phyloP scores from a whole-genome alignment of 306 rosid genomes.

The Astragalus glycyphyllos region DNA sequence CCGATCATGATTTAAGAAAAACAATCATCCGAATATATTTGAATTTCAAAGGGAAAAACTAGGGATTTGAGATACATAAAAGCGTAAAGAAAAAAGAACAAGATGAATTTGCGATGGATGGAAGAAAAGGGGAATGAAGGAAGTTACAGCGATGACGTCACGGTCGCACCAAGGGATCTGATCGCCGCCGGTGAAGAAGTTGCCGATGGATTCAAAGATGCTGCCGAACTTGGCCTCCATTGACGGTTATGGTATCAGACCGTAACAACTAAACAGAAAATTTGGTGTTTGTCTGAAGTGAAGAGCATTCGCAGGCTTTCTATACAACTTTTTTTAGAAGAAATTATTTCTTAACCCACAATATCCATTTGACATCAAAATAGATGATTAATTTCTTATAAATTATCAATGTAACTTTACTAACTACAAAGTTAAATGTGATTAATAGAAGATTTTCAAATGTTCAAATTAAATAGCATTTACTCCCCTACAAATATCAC shows the following conservation, averaged over 20 bases:
- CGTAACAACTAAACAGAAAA: background rate
- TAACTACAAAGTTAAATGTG: too few species aligned
- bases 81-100: background rate
- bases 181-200: slow-evolving; percentile 68
- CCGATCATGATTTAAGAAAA: background rate
- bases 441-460: too few species aligned
- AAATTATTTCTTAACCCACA: background rate
- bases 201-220: slow-evolving; percentile 70
- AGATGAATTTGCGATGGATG: background rate
- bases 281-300: slow-evolving; percentile 8
- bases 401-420: too few species aligned
- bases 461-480: too few species aligned
- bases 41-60: slow-evolving; percentile 4
- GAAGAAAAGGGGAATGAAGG: slow-evolving; percentile 8
- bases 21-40: background rate
- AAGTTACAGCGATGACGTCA: slow-evolving; percentile 71
- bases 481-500: too few species aligned
- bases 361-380: too few species aligned
- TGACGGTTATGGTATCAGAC: background rate
- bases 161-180: slow-evolving; percentile 93
- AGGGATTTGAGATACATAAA: slow-evolving; percentile 30
- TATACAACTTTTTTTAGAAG: background rate
- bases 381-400: too few species aligned
- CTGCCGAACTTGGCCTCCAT: slow-evolving; percentile 70
- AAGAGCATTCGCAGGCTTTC: background rate